Percentiles rank a stretch among this genome's conserved stretches.
phyloP scores from a whole-genome alignment of 1,284 basidiomycete genomes.

The Grifola frondosa region DNA sequence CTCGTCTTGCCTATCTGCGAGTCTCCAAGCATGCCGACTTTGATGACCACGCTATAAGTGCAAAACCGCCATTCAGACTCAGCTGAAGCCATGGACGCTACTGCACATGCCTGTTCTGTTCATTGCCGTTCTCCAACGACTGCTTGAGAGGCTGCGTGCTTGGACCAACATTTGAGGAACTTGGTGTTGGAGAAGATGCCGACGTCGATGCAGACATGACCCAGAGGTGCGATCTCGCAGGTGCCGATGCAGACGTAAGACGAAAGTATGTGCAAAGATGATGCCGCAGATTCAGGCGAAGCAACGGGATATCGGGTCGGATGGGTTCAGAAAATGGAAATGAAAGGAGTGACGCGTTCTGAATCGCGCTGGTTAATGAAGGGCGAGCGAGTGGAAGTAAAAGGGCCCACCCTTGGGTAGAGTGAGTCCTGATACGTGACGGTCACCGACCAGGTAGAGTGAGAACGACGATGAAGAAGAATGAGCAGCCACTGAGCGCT shows the following conservation, averaged over 20 bases:
- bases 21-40: constrained; percentile 99
- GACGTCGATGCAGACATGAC: constrained; percentile 35
- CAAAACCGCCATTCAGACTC: constrained; percentile 4
- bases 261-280: constrained; percentile 16
- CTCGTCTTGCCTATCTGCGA: constrained; percentile 98
- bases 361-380: constrained; percentile 21
- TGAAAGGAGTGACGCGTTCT: constrained; percentile 33
- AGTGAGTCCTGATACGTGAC: constrained; percentile 19
- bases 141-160: constrained; percentile 43
- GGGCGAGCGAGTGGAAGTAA: constrained; percentile 16
- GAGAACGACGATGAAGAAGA: constrained; percentile 18
- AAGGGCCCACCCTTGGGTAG: constrained; percentile 17
- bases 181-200: constrained; percentile 35
- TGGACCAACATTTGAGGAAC: constrained; percentile 47
- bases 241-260: constrained; percentile 10
- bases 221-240: constrained; percentile 12
- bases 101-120: constrained; percentile 64
- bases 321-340: constrained; percentile 21
- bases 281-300: constrained; percentile 18
- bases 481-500: too few species aligned
- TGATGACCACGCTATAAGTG: constrained; percentile 84
- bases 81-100: constrained; percentile 5
- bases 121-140: constrained; percentile 62
- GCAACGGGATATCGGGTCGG: constrained; percentile 20
- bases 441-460: constrained; percentile 30